These are phyloP conservation scores for Pseudogymnoascus sp. DNA, from an alignment of 2,329 filamentous ascomycete genomes.

Conservation along the genomic window DNA sequence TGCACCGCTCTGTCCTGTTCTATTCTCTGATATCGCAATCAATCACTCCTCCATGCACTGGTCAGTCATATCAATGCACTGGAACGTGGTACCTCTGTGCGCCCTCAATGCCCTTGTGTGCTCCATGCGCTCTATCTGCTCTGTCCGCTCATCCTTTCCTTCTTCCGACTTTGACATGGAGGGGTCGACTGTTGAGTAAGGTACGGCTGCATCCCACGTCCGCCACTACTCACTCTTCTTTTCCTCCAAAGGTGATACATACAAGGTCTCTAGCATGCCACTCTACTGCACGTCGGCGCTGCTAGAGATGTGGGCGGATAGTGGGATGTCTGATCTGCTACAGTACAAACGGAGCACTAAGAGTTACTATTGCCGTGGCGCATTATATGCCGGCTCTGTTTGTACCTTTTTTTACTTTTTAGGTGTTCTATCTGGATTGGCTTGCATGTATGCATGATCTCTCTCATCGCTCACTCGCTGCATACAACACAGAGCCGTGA, in stretches of 20 bases:
- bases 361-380: not conserved
- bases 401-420: not conserved
- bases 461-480: not conserved
- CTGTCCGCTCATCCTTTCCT: not conserved
- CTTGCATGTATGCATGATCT: not conserved
- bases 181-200: not conserved
- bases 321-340: not conserved
- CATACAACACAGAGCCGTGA: not conserved
- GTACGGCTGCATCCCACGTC: constrained; percentile 4
- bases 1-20: no score
- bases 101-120: not conserved
- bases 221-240: constrained; percentile 1
- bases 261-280: no score
- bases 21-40: not conserved
- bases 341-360: no score
- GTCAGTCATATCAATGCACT: not conserved
- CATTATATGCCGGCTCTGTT: not conserved
- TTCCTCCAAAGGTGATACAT: not conserved
- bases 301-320: not conserved
- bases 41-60: not conserved
- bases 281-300: not conserved
- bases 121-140: not conserved
- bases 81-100: not conserved
- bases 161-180: constrained; percentile 1
- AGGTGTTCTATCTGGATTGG: not conserved